Percentiles rank a stretch among this genome's conserved stretches.
Evolutionary conservation across 1,284 basidiomycete species (phyloP).

Genomic region (Schizophyllum commune): DNA sequence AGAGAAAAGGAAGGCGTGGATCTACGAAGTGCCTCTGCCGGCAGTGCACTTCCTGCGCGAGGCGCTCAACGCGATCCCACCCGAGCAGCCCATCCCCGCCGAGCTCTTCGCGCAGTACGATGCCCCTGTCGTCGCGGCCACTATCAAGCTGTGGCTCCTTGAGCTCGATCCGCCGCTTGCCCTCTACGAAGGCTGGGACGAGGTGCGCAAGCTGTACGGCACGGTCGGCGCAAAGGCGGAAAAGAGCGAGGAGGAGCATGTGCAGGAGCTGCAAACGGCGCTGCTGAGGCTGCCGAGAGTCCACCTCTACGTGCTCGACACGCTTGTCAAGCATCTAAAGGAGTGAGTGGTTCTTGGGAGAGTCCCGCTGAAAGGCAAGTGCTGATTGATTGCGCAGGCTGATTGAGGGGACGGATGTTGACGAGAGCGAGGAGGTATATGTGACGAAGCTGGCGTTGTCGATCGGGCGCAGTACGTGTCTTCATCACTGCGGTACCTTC

Average conservation of each 20-base stretch:
- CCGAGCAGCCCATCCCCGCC: slow-evolving; percentile 52
- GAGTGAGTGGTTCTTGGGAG: slow-evolving; percentile 36
- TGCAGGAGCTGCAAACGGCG: slow-evolving; percentile 62
- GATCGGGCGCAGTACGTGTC: slow-evolving; percentile 69
- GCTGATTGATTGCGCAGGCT: slow-evolving; percentile 36
- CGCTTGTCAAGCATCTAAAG: slow-evolving; percentile 72
- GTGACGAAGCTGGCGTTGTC: slow-evolving; percentile 83
- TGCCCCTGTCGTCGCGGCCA: slow-evolving; percentile 77
- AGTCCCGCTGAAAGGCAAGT: background rate
- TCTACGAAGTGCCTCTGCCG: slow-evolving; percentile 83
- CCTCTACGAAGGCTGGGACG: slow-evolving; percentile 86
- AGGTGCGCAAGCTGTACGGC: slow-evolving; percentile 78
- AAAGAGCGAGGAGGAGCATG: slow-evolving; percentile 35
- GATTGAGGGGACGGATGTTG: slow-evolving; percentile 58
- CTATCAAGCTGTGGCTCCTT: slow-evolving; percentile 80
- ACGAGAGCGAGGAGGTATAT: slow-evolving; percentile 71
- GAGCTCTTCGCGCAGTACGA: slow-evolving; percentile 67
- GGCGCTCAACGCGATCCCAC: slow-evolving; percentile 65
- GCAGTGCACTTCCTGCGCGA: slow-evolving; percentile 81
- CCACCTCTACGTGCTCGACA: slow-evolving; percentile 79
- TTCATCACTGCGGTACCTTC: slow-evolving; percentile 1
- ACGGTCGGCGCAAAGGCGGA: slow-evolving; percentile 20
- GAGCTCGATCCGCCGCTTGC: slow-evolving; percentile 81
- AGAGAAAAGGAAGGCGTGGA: slow-evolving; percentile 90
- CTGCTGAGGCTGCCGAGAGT: slow-evolving; percentile 72